These are phyloP conservation scores for Purshia tridentata DNA, from an alignment of 306 rosid genomes.

Conservation along the genomic window DNA sequence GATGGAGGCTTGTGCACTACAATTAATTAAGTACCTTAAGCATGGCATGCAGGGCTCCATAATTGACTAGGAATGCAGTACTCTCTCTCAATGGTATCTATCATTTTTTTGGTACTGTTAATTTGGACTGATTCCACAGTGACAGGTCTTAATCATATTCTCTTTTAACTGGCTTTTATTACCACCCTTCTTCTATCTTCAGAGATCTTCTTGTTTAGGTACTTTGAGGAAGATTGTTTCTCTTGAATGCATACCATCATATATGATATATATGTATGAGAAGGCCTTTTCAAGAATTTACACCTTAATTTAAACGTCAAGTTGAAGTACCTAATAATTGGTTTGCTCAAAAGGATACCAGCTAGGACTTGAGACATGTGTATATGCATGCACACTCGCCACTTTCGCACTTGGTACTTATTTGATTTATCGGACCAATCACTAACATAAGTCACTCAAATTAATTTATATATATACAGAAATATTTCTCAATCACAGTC, in stretches of 20 bases:
- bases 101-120: background rate
- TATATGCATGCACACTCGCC: too few relatives aligned
- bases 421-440: too few relatives aligned
- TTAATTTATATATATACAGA: too few relatives aligned
- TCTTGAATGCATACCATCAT: background rate
- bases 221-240: conserved; percentile 21
- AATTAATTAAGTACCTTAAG: background rate
- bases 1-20: background rate
- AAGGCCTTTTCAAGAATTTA: background rate
- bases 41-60: conserved; percentile 32
- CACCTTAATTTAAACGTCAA: background rate
- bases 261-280: background rate
- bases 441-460: too few relatives aligned
- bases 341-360: too few relatives aligned
- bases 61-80: conserved; percentile 17
- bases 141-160: conserved; percentile 16
- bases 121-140: background rate
- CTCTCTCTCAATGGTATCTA: too few relatives aligned
- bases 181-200: background rate
- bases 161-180: background rate
- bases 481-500: too few relatives aligned
- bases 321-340: background rate
- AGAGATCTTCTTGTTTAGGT: conserved; percentile 1
- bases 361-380: too few relatives aligned
- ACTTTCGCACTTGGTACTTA: too few relatives aligned